Percentiles rank a stretch among this genome's conserved stretches.
Evolutionary conservation across 106 monocot genomes (phyloP).

Genomic region (Hemerocallis citrina): DNA sequence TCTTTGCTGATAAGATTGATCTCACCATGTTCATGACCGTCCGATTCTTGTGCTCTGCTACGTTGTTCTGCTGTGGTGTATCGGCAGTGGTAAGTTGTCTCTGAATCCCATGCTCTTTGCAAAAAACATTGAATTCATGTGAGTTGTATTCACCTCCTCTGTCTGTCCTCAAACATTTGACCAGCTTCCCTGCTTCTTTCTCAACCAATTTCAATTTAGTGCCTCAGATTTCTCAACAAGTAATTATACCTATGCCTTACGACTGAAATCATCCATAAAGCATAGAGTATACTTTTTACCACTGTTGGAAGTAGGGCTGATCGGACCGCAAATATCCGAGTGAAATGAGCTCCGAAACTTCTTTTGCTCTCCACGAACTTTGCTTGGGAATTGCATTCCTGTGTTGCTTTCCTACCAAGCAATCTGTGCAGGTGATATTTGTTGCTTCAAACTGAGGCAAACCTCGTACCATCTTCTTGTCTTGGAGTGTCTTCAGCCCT

Average conservation of each 20-base stretch:
- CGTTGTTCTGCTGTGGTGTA: neutral
- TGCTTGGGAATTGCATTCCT: neutral
- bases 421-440: neutral
- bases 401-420: neutral
- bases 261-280: conserved; percentile 14
- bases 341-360: conserved; percentile 1
- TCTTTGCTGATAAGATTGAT: neutral
- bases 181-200: neutral
- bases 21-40: neutral
- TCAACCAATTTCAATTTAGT: neutral
- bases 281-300: conserved; percentile 5
- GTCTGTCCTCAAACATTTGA: neutral
- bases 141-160: neutral
- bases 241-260: neutral
- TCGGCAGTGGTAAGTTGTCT: neutral
- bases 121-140: neutral
- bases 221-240: neutral
- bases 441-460: neutral
- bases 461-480: neutral
- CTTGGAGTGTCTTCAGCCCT: neutral
- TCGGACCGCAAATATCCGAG: conserved; percentile 4
- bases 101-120: neutral
- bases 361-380: neutral
- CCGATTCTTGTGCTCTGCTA: neutral
- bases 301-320: neutral